phyloP scores from a whole-genome alignment of 169 alveolate genomes.

The Eimeria mitis region DNA sequence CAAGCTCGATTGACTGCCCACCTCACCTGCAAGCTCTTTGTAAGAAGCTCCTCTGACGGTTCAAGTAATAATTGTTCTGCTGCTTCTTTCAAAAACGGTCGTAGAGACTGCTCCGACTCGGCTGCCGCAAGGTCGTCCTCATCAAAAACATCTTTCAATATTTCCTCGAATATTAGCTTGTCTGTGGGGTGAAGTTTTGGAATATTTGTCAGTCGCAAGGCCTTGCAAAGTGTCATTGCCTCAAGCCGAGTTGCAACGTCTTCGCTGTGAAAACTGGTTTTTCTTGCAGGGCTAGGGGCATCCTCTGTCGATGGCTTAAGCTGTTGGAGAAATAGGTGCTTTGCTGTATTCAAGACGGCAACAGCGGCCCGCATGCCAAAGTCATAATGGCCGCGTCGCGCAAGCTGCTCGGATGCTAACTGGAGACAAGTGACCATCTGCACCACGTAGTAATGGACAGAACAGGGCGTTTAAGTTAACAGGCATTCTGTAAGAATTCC shows the following conservation, averaged over 20 bases:
- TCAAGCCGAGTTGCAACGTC: constrained; percentile 21
- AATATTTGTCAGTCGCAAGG: constrained; percentile 48
- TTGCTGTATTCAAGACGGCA: constrained; percentile 96
- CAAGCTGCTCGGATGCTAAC: constrained; percentile 96
- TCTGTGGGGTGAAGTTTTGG: constrained; percentile 76
- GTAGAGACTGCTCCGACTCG: constrained; percentile 37
- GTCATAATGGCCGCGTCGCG: constrained; percentile 97
- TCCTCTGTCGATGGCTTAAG: constrained; percentile 84
- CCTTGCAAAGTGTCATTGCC: constrained; percentile 55
- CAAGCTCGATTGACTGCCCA: not conserved
- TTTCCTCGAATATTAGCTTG: constrained; percentile 41
- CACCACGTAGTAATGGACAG: not conserved
- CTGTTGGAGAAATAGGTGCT: constrained; percentile 86
- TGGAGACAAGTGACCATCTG: constrained; percentile 84
- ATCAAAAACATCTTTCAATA: constrained; percentile 38
- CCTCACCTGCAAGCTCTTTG: constrained; percentile 84
- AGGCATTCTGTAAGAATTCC: not conserved
- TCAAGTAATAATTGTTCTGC: constrained; percentile 82
- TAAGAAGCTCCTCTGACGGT: constrained; percentile 85
- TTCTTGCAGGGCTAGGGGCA: not conserved
- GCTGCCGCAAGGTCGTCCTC: constrained; percentile 31
- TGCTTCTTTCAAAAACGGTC: constrained; percentile 84
- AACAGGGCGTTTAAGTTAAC: not conserved
- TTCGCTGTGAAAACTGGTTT: not conserved
- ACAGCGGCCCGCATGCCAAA: constrained; percentile 97